Evolutionary conservation across 345 rosid species (phyloP).

Genomic region (Eutrema japonicum): DNA sequence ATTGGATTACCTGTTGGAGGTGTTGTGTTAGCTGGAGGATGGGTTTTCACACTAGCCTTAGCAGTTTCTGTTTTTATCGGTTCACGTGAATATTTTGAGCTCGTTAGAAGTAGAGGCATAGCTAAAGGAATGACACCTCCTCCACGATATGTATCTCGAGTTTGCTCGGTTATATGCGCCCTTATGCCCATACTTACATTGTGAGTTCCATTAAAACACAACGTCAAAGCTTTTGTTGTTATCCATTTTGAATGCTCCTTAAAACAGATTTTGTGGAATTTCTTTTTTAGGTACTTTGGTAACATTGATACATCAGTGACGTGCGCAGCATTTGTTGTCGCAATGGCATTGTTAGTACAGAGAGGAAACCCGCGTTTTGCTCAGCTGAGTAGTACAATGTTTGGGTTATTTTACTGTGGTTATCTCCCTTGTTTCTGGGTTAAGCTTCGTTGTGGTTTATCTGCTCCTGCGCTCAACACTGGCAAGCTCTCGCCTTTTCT

Average conservation of each 20-base stretch:
- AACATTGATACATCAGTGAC: constrained; percentile 79
- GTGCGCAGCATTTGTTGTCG: constrained; percentile 82
- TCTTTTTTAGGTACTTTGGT: constrained; percentile 71
- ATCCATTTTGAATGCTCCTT: not conserved
- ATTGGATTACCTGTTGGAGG: constrained; percentile 79
- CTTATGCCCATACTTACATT: constrained; percentile 82
- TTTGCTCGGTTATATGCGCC: constrained; percentile 83
- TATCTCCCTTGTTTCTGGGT: constrained; percentile 97
- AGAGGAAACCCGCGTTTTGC: constrained; percentile 90
- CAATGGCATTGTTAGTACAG: constrained; percentile 80
- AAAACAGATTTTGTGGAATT: constrained; percentile 12
- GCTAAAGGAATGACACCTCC: constrained; percentile 96
- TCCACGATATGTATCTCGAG: constrained; percentile 85
- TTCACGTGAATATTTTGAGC: constrained; percentile 80
- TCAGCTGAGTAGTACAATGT: constrained; percentile 87
- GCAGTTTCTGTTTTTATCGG: constrained; percentile 75
- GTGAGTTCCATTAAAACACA: constrained; percentile 52
- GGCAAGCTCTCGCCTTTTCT: constrained; percentile 52
- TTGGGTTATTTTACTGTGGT: constrained; percentile 89
- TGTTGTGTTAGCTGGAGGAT: constrained; percentile 84
- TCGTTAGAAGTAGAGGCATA: constrained; percentile 84
- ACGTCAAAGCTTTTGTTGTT: not conserved
- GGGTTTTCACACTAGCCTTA: constrained; percentile 71
- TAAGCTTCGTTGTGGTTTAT: constrained; percentile 85
- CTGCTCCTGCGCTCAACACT: constrained; percentile 80